phyloP scores from a whole-genome alignment of 2,329 filamentous ascomycete species.

The Verticillium isaacii region DNA sequence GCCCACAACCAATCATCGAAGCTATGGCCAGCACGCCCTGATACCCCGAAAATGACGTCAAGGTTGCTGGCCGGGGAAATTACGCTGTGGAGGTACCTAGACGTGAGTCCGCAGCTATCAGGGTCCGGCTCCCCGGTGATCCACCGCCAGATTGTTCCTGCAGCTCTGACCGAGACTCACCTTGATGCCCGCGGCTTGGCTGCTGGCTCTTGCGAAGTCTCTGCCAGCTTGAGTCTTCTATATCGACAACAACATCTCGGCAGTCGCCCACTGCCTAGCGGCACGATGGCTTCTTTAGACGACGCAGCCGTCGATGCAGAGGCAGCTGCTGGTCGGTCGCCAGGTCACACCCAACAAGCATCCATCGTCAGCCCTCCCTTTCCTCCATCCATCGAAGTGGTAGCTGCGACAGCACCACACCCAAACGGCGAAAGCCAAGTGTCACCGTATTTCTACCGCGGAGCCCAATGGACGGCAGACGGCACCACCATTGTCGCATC shows the following conservation, averaged over 20 bases:
- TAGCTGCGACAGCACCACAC: constrained; percentile 5
- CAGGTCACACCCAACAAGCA: background rate
- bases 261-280: background rate
- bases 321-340: background rate
- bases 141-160: background rate
- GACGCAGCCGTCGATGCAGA: background rate
- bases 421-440: background rate
- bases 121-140: background rate
- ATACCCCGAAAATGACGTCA: background rate
- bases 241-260: background rate
- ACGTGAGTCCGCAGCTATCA: background rate
- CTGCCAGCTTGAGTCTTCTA: background rate
- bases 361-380: background rate
- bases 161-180: background rate
- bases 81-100: background rate
- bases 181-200: background rate
- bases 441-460: constrained; percentile 26
- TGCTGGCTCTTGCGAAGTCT: background rate
- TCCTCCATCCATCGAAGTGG: constrained; percentile 3
- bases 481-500: constrained; percentile 53
- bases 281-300: background rate
- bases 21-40: constrained; percentile 2
- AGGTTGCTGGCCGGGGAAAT: background rate
- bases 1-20: background rate
- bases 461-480: constrained; percentile 48